Evolutionary conservation across 2,329 filamentous ascomycete genomes (phyloP).

Genomic region (Xylariales sp.): DNA sequence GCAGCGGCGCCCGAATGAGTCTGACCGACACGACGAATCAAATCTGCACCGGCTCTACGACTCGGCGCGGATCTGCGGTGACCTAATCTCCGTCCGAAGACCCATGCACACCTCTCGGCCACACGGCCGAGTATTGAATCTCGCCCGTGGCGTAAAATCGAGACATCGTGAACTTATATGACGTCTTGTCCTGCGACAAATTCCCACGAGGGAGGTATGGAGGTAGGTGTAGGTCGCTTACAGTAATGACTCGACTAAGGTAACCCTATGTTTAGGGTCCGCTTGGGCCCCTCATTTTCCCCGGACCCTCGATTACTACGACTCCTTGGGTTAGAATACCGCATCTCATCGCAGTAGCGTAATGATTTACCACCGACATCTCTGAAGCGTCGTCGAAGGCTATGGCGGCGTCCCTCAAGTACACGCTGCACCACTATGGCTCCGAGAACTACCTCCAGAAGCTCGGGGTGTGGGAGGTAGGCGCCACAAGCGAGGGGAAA

Average conservation of each 20-base stretch:
- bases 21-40: background rate
- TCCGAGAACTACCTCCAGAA: constrained; percentile 55
- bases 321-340: background rate
- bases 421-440: constrained; percentile 47
- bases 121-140: background rate
- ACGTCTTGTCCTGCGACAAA: background rate
- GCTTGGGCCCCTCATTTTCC: constrained; percentile 29
- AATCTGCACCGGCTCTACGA: background rate
- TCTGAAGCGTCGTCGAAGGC: background rate
- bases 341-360: constrained; percentile 5
- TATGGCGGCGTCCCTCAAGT: constrained; percentile 49
- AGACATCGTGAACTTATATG: background rate
- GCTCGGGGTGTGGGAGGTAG: constrained; percentile 58
- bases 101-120: background rate
- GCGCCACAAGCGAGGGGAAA: constrained; percentile 39
- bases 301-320: background rate
- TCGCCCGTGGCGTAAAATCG: background rate
- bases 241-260: background rate
- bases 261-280: constrained; percentile 5
- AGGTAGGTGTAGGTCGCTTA: background rate
- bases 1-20: background rate
- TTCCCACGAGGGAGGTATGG: background rate
- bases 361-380: background rate
- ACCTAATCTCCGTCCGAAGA: background rate
- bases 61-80: constrained; percentile 6